Evolutionary conservation across 2,329 filamentous ascomycete species (phyloP), one percentile per base, ranked within the genome.

Genomic region (Huntiella bhutanensis): DNA sequence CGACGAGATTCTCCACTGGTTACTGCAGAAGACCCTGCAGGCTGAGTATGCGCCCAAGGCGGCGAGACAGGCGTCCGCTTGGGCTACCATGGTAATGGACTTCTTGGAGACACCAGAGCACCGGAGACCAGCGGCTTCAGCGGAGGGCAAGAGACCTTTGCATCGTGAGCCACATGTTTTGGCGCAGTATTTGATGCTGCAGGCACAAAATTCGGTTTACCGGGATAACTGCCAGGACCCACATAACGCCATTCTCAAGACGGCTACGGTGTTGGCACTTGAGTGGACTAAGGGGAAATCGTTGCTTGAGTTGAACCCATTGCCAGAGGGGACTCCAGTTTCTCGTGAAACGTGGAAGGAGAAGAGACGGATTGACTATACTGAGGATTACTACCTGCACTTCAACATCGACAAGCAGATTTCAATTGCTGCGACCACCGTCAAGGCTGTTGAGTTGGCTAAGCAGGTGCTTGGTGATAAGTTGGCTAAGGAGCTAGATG

Each of bases 11-110:
- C 53, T 70, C 51, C 54, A 55, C 43, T 58, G 51, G 46, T 50
- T 67, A 40, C 62, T 66, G 58, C 50, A 60, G 51, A 65, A 62
- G 55, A 67, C 70, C 39, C 52, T 64, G 47, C 53, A 58, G 39
- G 58, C 55, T 51, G 56, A 51, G 15, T 66, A 59, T 57, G 54
- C 57, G 35, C 53, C 55, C 47, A 52, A 50, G 11, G 53, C 60
- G 54, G 66, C 66, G 11, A 55, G 56, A 36, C 58, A 64, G 56
- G 65, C 68, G 2, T 57, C 68, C 45, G 61, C 56, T 49, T 68
- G 66, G 63, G 60, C 62, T 5, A 62, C 68, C 49, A 56, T 64
- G 49, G 57, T 75, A 12, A 51, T 73, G 46, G 69, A 73, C 40
- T 55, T 73, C 50, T 56, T 73, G 38, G 60, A 71, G 53, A 59